phyloP scores from a whole-genome alignment of 805 yeast genomes.

The Hanseniaspora mollemarum region DNA sequence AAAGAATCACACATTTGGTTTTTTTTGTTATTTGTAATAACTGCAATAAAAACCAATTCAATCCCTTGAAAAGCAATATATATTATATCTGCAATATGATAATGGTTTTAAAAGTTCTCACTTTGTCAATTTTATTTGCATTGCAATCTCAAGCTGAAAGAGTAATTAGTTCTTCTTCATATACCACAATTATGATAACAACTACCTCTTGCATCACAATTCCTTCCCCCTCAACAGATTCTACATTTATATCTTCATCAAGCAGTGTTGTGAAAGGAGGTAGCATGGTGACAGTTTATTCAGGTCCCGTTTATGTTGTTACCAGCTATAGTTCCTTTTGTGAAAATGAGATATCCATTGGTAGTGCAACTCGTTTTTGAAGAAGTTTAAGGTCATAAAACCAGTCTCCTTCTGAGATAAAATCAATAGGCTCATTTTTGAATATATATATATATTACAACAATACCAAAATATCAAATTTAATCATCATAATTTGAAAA shows the following conservation, averaged over 20 bases:
- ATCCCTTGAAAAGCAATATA: too few relatives aligned
- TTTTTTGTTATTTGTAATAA: too few relatives aligned
- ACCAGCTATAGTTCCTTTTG: constrained; percentile 4
- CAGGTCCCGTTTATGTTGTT: constrained; percentile 7
- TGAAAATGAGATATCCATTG: neutral
- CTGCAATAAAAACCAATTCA: too few relatives aligned
- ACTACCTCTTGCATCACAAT: constrained; percentile 3
- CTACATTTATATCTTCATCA: neutral
- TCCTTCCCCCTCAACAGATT: constrained; percentile 1
- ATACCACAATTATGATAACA: neutral
- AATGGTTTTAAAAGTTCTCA: too few relatives aligned
- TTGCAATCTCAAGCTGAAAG: too few relatives aligned
- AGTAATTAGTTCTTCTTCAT: neutral
- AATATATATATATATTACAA: too few relatives aligned
- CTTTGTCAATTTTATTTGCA: too few relatives aligned
- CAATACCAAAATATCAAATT: too few relatives aligned
- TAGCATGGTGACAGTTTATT: constrained; percentile 1
- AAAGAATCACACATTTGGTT: too few relatives aligned
- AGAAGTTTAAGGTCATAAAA: neutral
- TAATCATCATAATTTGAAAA: neutral
- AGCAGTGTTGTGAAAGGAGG: constrained; percentile 5
- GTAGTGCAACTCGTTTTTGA: neutral
- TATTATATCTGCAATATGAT: too few relatives aligned
- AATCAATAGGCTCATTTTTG: too few relatives aligned
- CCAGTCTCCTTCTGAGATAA: neutral